These are phyloP conservation scores for Malus hybrid DNA, from an alignment of 331 rosid species.

Conservation along the genomic window DNA sequence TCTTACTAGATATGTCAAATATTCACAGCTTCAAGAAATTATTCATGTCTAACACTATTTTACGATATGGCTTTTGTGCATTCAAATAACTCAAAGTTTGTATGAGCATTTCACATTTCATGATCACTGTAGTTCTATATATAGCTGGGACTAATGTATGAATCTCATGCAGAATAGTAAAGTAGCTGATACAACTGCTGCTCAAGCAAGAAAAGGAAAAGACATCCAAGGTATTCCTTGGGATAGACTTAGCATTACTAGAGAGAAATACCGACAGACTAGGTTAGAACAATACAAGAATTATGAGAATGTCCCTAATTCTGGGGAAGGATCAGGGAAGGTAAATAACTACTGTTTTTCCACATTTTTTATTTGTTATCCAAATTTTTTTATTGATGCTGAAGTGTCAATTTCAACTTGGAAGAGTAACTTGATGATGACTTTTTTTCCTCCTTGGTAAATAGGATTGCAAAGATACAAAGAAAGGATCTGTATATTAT, in stretches of 20 bases:
- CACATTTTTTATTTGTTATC: not conserved
- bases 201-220: slow-evolving; percentile 79
- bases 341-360: slow-evolving; percentile 21
- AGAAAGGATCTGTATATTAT: slow-evolving; percentile 61
- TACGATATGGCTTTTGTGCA: not conserved
- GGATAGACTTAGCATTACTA: slow-evolving; percentile 70
- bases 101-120: not conserved
- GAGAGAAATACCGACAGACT: slow-evolving; percentile 65
- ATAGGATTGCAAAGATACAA: slow-evolving; percentile 64
- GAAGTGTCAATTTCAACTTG: not conserved
- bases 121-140: not conserved
- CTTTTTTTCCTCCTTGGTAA: not conserved
- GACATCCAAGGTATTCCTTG: slow-evolving; percentile 87
- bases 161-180: slow-evolving; percentile 38
- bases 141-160: not conserved
- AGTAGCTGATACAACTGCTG: slow-evolving; percentile 60
- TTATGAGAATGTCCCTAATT: slow-evolving; percentile 70
- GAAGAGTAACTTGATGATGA: not conserved
- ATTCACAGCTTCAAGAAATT: not conserved
- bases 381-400: not conserved
- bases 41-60: not conserved
- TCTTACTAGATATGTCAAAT: not conserved
- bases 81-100: not conserved
- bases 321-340: slow-evolving; percentile 81
- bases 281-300: slow-evolving; percentile 89